Percentiles rank a stretch among this genome's conserved stretches.
Evolutionary conservation across 2,329 filamentous ascomycete genomes (phyloP).

Genomic region (Botrytis squamosa): DNA sequence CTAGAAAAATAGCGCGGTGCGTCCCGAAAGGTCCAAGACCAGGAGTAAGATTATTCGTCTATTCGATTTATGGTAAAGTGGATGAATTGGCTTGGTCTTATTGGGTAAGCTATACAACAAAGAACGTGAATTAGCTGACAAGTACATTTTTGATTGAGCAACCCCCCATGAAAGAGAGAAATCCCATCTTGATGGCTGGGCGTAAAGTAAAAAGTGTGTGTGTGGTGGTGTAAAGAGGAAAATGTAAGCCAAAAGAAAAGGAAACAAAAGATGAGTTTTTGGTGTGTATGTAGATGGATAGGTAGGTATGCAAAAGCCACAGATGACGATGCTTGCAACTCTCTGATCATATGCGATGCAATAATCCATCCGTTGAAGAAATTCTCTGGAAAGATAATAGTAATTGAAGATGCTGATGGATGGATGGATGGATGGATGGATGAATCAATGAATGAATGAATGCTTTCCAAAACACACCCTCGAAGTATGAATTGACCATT

Average conservation of each 20-base stretch:
- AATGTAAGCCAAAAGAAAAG: not conserved
- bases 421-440: not conserved
- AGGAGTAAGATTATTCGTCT: not conserved
- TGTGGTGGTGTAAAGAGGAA: not conserved
- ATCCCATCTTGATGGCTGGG: constrained; percentile 7
- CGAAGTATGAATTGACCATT: not conserved
- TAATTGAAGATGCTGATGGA: not conserved
- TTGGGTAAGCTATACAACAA: constrained; percentile 35
- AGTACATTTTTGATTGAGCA: not conserved
- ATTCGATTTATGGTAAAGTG: constrained; percentile 16
- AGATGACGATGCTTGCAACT: constrained; percentile 2
- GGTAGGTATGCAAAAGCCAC: constrained; percentile 1
- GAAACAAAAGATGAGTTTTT: not conserved
- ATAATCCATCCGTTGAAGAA: not conserved
- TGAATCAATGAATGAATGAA: not conserved
- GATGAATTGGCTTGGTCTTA: constrained; percentile 25
- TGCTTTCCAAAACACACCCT: no score
- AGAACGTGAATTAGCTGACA: constrained; percentile 32
- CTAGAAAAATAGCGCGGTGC: not conserved
- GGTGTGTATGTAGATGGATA: not conserved
- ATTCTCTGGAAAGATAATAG: not conserved
- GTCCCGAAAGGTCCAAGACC: not conserved
- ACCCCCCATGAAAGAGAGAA: not conserved
- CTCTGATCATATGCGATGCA: constrained; percentile 3
- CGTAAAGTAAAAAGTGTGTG: not conserved